These are phyloP conservation scores for Fusarium sp. DNA, from an alignment of 2,329 filamentous ascomycete species.

Conservation along the genomic window DNA sequence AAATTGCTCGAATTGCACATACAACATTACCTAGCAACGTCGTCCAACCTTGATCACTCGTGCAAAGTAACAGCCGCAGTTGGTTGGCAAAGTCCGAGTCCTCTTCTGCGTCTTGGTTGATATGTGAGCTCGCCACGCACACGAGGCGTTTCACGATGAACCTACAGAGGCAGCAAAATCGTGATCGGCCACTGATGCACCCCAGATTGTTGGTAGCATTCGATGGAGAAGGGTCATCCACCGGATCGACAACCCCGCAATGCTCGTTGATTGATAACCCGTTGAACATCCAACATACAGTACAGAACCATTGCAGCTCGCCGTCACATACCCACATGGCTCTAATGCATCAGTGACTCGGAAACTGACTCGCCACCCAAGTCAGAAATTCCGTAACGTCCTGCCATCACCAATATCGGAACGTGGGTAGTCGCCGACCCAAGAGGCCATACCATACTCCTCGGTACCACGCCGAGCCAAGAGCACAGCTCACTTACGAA, in stretches of 20 bases:
- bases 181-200: slow-evolving; percentile 33
- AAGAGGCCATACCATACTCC: slow-evolving; percentile 10
- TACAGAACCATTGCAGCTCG: slow-evolving; percentile 1
- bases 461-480: slow-evolving; percentile 9
- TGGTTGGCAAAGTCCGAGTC: not conserved
- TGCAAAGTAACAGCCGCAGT: not conserved
- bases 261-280: slow-evolving; percentile 18
- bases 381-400: not conserved
- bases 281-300: not conserved
- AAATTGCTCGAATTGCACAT: not conserved
- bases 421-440: slow-evolving; percentile 6
- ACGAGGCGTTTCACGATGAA: not conserved
- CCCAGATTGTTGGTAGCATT: slow-evolving; percentile 36
- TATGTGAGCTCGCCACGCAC: not conserved
- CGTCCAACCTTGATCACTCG: no score
- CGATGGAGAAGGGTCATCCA: slow-evolving; percentile 37
- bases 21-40: not conserved
- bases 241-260: slow-evolving; percentile 45
- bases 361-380: slow-evolving; percentile 10
- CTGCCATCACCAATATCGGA: slow-evolving; percentile 4
- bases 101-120: not conserved
- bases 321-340: slow-evolving; percentile 4
- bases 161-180: slow-evolving; percentile 3
- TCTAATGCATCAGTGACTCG: not conserved
- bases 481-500: slow-evolving; percentile 19